phyloP scores from a whole-genome alignment of 441 rosid species.

The Erysimum cheiri region DNA sequence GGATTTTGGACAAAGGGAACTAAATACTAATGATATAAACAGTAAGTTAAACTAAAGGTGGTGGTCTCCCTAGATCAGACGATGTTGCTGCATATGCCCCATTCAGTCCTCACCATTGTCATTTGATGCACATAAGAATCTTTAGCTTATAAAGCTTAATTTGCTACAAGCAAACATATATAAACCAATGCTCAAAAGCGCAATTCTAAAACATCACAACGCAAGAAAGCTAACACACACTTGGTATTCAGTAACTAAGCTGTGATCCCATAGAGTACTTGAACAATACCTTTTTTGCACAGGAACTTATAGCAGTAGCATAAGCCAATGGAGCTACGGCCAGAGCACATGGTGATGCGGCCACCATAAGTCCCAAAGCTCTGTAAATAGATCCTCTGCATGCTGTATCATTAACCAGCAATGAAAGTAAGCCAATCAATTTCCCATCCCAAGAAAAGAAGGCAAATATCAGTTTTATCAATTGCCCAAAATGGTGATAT shows the following conservation, averaged over 20 bases:
- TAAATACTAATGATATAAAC: not conserved
- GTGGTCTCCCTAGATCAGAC: not conserved
- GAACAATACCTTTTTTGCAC: constrained; percentile 83
- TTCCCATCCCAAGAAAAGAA: constrained; percentile 6
- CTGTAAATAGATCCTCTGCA: constrained; percentile 97
- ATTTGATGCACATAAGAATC: not conserved
- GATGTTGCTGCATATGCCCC: not conserved
- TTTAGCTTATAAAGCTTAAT: not conserved
- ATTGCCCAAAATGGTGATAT: not conserved
- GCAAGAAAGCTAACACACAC: not conserved
- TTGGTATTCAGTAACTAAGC: not conserved
- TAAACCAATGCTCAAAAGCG: constrained; percentile 1
- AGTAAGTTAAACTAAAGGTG: not conserved
- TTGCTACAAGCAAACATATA: constrained; percentile 8
- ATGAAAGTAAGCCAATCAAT: constrained; percentile 2
- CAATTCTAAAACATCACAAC: not conserved
- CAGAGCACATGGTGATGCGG: constrained; percentile 97
- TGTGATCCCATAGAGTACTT: not conserved
- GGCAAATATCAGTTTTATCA: not conserved
- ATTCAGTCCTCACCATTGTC: not conserved
- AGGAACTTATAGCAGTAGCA: constrained; percentile 94
- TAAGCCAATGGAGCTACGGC: constrained; percentile 99
- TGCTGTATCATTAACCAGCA: constrained; percentile 52
- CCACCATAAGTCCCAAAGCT: constrained; percentile 97
- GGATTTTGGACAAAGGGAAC: constrained; percentile 1